These are phyloP conservation scores for Neofusicoccum parvum DNA, from an alignment of 2,329 filamentous ascomycete species.

Conservation along the genomic window DNA sequence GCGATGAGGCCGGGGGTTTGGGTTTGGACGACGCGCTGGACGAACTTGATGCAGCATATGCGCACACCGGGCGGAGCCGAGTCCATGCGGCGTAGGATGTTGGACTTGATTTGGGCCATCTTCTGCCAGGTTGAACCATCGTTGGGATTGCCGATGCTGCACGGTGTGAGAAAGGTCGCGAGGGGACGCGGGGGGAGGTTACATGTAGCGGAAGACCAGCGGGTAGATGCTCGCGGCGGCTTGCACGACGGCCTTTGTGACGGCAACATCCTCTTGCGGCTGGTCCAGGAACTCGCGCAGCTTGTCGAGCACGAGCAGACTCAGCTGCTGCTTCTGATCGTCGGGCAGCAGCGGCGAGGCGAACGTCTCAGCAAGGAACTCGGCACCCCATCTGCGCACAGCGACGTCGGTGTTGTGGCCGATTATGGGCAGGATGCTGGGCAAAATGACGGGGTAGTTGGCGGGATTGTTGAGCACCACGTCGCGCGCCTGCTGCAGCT, in stretches of 20 bases:
- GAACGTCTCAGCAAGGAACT: slow-evolving; percentile 95
- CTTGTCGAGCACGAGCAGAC: slow-evolving; percentile 75
- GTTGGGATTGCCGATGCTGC: slow-evolving; percentile 82
- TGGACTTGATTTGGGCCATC: slow-evolving; percentile 85
- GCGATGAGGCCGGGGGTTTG: slow-evolving; percentile 82
- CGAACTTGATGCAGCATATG: slow-evolving; percentile 97
- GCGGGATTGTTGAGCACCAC: slow-evolving; percentile 83
- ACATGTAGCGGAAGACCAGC: slow-evolving; percentile 91
- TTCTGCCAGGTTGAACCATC: slow-evolving; percentile 83
- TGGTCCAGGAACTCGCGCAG: slow-evolving; percentile 55
- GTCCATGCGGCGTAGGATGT: slow-evolving; percentile 88
- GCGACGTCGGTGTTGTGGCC: slow-evolving; percentile 68
- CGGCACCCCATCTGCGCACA: slow-evolving; percentile 90
- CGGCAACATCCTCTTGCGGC: slow-evolving; percentile 69
- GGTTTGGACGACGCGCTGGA: slow-evolving; percentile 87
- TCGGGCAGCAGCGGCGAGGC: slow-evolving; percentile 81
- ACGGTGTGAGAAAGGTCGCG: slow-evolving; percentile 32
- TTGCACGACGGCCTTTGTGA: slow-evolving; percentile 85
- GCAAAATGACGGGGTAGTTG: slow-evolving; percentile 90
- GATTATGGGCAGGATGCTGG: slow-evolving; percentile 90
- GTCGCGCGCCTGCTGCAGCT: slow-evolving; percentile 87
- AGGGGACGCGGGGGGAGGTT: slow-evolving; percentile 52
- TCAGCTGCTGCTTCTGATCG: slow-evolving; percentile 78
- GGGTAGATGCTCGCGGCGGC: slow-evolving; percentile 91
- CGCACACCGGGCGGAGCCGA: slow-evolving; percentile 72